Percentiles rank a stretch among this genome's conserved stretches.
phyloP scores from a whole-genome alignment of 768 basidiomycete genomes.

The Termitomyces sp. region DNA sequence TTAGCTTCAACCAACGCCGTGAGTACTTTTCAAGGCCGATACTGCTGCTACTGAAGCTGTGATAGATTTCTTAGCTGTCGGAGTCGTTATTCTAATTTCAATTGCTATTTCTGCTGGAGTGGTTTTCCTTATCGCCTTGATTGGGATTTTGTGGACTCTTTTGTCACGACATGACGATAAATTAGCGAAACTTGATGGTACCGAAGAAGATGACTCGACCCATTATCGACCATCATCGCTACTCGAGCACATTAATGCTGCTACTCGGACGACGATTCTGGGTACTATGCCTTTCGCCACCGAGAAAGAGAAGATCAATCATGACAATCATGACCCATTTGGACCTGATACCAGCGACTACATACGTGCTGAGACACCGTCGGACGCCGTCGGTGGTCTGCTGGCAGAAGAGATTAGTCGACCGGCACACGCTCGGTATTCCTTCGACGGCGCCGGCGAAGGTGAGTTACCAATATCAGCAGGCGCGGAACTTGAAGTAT shows the following conservation, averaged over 20 bases:
- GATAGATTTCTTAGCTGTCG: slow-evolving; percentile 81
- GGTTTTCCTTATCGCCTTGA: slow-evolving; percentile 78
- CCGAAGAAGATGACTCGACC: slow-evolving; percentile 64
- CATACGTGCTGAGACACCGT: slow-evolving; percentile 75
- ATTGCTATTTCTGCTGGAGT: slow-evolving; percentile 96
- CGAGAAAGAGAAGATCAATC: slow-evolving; percentile 46
- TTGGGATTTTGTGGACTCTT: slow-evolving; percentile 88
- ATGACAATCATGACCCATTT: slow-evolving; percentile 48
- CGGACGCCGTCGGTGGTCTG: slow-evolving; percentile 62
- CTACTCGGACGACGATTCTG: slow-evolving; percentile 78
- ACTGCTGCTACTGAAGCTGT: slow-evolving; percentile 11
- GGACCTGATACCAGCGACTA: slow-evolving; percentile 74
- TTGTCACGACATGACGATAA: slow-evolving; percentile 78
- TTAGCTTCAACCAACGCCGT: slow-evolving; percentile 72
- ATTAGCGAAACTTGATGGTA: slow-evolving; percentile 52
- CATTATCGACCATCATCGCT: slow-evolving; percentile 83
- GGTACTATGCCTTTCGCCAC: slow-evolving; percentile 41
- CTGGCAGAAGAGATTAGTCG: slow-evolving; percentile 64
- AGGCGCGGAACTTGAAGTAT: slow-evolving; percentile 67
- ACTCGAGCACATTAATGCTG: slow-evolving; percentile 87
- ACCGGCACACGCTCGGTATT: slow-evolving; percentile 75
- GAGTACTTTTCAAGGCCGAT: slow-evolving; percentile 22
- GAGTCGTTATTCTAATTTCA: slow-evolving; percentile 93
- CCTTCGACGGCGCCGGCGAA: slow-evolving; percentile 73
- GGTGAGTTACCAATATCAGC: slow-evolving; percentile 69